Conservation (phyloP, 78 protist genomes). For the Chrysochromulina parva region DNA sequence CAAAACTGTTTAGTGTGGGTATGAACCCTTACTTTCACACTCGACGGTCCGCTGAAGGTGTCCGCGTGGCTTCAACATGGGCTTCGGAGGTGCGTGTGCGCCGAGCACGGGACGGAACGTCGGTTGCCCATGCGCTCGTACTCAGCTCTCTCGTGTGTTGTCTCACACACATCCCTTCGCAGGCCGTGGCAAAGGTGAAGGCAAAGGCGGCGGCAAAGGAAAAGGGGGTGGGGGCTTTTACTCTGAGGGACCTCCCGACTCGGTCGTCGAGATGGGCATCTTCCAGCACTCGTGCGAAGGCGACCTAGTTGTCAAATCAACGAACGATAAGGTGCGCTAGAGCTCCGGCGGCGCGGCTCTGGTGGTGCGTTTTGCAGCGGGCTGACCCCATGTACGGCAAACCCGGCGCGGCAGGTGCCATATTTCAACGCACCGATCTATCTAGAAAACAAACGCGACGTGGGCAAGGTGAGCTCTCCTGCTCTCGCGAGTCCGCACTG, state of each 20-base stretch:
- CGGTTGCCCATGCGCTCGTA: no score
- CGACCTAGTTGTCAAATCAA: conserved; percentile 52
- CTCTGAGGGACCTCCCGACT: conserved; percentile 36
- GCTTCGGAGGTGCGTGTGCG: no score
- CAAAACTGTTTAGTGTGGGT: no score
- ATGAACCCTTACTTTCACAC: no score
- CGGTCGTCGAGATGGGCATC: conserved; percentile 17
- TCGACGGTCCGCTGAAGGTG: no score
- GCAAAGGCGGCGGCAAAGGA: conserved; percentile 25
- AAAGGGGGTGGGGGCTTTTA: neutral
- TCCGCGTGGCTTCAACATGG: no score
- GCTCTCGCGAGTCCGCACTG: neutral
- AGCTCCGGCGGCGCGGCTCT: no score
- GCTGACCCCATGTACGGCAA: no score
- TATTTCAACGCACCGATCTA: conserved; percentile 70
- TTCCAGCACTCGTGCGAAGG: conserved; percentile 62
- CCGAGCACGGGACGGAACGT: no score
- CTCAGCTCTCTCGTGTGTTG: no score
- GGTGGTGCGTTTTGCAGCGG: no score
- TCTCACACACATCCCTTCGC: no score
- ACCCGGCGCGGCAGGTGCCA: conserved; percentile 32
- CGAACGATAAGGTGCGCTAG: neutral
- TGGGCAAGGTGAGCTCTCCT: conserved; percentile 55
- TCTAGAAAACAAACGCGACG: conserved; percentile 61
- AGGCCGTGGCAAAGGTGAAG: neutral